Evolutionary conservation across 2,329 filamentous ascomycete species (phyloP), one percentile per base, ranked within the genome.

Genomic region (Fusarium begoniae): DNA sequence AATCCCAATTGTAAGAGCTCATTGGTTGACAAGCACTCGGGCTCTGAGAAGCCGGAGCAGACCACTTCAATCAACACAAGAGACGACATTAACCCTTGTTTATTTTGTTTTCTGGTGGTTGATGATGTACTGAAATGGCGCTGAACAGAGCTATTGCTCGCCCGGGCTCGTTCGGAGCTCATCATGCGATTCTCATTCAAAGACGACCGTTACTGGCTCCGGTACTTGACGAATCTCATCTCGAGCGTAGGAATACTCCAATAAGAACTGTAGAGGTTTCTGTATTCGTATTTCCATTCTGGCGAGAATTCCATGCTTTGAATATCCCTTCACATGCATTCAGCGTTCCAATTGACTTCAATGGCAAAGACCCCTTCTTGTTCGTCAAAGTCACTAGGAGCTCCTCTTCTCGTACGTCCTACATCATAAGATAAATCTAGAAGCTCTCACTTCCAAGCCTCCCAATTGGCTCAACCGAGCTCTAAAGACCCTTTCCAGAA

Each of bases 121-220:
- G 30, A 58, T 8, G 48, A 58, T 38, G 35, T n/a, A 30, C 18
- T 61, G 37, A 41, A 59, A 26, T 35, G 28, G 12, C 22, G 24
- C 32, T 40, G 26, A 51, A 17, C 20, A 51, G 20, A 50, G 40
- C 24, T 12, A 37, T 57, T 35, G 37, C 28, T n/a, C 50, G 32
- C 24, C 28, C 68, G 67, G 76, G 69, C 64, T 69, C n/a, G 50
- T 53, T 76, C 76, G 76, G 73, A 72, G 58, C 69, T 35, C 62
- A 75, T 78, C 76, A 77, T 77, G 75, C 76, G 55, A 78, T 69
- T 77, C 43, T 72, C 57, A 40, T 50, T 51, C 69, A 74, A 75
- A 77, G 57, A 76, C 70, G 59, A 56, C 69, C 64, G 74, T 77
- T 76, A 37, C 28, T 64, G 47, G 58, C 54, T 26, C 59, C 61